phyloP scores from a whole-genome alignment of 208 protist genomes.

The Trypanosoma melophagium region DNA sequence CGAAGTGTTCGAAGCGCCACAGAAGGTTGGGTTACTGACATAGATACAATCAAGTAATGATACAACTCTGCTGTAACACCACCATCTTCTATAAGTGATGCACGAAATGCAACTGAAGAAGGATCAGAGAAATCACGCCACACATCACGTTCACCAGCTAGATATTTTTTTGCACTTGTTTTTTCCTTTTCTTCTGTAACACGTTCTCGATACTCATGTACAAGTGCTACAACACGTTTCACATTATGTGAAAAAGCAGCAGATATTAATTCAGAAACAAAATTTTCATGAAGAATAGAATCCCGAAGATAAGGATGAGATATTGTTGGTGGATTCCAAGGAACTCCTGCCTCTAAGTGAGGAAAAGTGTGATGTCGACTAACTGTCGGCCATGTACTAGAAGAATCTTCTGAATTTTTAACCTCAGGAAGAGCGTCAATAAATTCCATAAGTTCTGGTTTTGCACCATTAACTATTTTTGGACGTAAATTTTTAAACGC shows the following conservation, averaged over 20 bases:
- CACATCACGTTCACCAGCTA: constrained; percentile 37
- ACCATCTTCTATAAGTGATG: constrained; percentile 44
- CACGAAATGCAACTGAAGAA: constrained; percentile 53
- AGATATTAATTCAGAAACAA: constrained; percentile 48
- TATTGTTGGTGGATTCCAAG: constrained; percentile 2
- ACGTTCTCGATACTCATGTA: constrained; percentile 57
- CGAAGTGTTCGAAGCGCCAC: constrained; percentile 71
- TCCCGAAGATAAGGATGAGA: constrained; percentile 50
- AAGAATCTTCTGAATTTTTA: not conserved
- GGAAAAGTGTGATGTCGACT: constrained; percentile 66
- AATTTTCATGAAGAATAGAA: constrained; percentile 63
- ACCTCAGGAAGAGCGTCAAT: constrained; percentile 38
- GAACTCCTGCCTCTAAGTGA: constrained; percentile 51
- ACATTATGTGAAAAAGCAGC: constrained; percentile 43
- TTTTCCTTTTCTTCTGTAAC: constrained; percentile 45
- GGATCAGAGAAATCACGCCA: constrained; percentile 62
- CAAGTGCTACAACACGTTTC: constrained; percentile 39
- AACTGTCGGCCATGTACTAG: constrained; percentile 36
- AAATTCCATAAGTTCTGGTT: constrained; percentile 44
- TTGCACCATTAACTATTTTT: constrained; percentile 26
- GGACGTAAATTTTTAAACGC: constrained; percentile 39
- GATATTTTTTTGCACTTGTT: constrained; percentile 18
- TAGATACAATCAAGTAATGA: constrained; percentile 80
- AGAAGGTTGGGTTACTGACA: constrained; percentile 55
- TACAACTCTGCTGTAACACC: constrained; percentile 85